A percentile compares a stretch with the other conserved stretches of the same genome.
Evolutionary conservation across 169 alveolate species (phyloP).

Genomic region (Neospora caninum): DNA sequence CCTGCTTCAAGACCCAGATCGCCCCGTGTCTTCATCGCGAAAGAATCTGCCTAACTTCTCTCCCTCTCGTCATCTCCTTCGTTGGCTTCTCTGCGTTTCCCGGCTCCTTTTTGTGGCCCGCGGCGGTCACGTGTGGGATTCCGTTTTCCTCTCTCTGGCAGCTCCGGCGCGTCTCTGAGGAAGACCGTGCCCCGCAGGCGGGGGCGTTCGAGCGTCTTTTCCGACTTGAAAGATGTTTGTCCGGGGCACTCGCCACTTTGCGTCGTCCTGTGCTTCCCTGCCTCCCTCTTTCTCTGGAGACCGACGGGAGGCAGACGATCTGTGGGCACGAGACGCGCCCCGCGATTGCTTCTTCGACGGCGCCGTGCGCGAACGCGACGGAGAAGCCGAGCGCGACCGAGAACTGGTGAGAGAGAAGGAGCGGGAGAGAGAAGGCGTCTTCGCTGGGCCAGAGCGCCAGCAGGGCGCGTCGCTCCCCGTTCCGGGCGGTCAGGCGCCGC

Average conservation of each 20-base stretch:
- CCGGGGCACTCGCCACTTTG: neutral
- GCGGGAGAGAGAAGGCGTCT: neutral
- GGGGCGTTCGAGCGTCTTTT: too few relatives aligned
- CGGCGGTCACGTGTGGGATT: too few relatives aligned
- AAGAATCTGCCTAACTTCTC: too few relatives aligned
- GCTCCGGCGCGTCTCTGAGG: too few relatives aligned
- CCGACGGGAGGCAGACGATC: neutral
- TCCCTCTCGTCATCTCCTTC: too few relatives aligned
- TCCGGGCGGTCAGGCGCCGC: neutral
- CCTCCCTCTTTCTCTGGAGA: neutral
- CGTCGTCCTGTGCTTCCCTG: neutral
- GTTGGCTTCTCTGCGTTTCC: too few relatives aligned
- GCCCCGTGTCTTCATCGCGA: too few relatives aligned
- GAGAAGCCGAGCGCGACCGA: neutral
- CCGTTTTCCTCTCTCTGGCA: too few relatives aligned
- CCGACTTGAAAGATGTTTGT: neutral
- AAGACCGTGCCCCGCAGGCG: too few relatives aligned
- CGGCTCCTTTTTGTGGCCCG: too few relatives aligned
- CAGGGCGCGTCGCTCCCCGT: neutral
- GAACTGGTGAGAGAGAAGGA: too few relatives aligned
- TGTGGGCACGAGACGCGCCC: neutral
- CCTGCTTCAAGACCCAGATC: too few relatives aligned
- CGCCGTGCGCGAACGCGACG: neutral
- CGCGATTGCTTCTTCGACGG: neutral
- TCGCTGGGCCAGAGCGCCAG: neutral